Evolutionary conservation across 257 asterid genomes (phyloP).

Genomic region (Solanum piurae): DNA sequence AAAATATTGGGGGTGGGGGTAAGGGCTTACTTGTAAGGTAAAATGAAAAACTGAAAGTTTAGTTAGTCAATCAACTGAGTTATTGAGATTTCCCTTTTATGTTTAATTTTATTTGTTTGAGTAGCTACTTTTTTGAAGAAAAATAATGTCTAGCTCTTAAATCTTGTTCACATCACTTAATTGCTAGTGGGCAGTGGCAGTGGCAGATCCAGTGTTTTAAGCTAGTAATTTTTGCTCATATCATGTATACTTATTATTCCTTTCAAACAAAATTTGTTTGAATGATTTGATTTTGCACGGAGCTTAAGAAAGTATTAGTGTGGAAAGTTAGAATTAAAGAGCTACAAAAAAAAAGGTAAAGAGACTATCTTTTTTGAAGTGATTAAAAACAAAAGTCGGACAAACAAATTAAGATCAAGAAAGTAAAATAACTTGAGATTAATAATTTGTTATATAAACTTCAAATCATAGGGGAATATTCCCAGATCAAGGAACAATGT

Average conservation of each 20-base stretch:
- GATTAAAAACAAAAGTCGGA: not conserved
- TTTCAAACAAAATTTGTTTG: not conserved
- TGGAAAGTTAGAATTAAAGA: not conserved
- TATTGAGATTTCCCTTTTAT: not conserved
- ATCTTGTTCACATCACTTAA: not conserved
- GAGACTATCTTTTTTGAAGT: not conserved
- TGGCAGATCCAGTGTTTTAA: not conserved
- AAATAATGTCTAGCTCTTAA: not conserved
- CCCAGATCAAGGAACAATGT: not conserved
- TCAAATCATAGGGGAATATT: not conserved
- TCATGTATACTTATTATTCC: not conserved
- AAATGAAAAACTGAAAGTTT: too few species aligned
- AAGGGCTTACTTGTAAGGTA: not conserved
- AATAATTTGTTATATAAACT: not conserved
- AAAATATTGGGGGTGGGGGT: too few species aligned
- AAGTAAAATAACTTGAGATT: not conserved
- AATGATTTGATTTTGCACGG: not conserved
- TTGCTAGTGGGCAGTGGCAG: too few species aligned
- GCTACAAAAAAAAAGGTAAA: not conserved
- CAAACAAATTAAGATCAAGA: not conserved
- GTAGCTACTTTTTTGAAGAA: not conserved
- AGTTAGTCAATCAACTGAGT: not conserved
- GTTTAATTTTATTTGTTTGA: not conserved
- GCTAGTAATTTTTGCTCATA: not conserved
- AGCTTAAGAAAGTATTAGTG: not conserved